These are phyloP conservation scores for Mycena belliarum DNA, from an alignment of 768 basidiomycete genomes.

Conservation along the genomic window DNA sequence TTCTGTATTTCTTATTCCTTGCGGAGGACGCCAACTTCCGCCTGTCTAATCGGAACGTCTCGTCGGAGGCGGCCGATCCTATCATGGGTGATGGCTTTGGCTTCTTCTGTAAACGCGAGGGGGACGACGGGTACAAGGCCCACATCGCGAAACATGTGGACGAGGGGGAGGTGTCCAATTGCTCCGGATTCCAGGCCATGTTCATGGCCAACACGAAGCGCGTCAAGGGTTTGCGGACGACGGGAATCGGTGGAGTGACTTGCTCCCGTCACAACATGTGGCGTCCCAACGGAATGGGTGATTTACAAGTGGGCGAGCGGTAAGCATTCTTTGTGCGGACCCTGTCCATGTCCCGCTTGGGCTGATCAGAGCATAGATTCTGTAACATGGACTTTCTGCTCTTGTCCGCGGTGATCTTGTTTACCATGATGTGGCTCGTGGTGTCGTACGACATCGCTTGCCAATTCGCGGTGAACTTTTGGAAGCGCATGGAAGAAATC, in stretches of 20 bases:
- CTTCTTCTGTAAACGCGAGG: not conserved
- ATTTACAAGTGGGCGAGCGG: constrained; percentile 24
- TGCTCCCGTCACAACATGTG: constrained; percentile 13
- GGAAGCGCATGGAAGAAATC: not conserved
- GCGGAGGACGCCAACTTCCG: constrained; percentile 2
- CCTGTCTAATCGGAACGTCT: not conserved
- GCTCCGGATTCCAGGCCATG: constrained; percentile 5
- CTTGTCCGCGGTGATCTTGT: not conserved
- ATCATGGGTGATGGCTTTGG: not conserved
- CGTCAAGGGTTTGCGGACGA: constrained; percentile 3
- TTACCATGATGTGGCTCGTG: not conserved
- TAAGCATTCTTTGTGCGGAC: not conserved
- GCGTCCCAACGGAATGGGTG: constrained; percentile 15
- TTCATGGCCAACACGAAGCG: not conserved
- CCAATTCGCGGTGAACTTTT: not conserved
- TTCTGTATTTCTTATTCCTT: not conserved
- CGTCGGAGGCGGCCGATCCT: not conserved
- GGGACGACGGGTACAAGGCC: constrained; percentile 2
- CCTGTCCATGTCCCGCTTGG: too few relatives aligned
- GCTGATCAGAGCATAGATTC: not conserved
- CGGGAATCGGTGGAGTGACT: not conserved
- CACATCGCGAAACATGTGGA: not conserved
- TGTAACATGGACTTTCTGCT: not conserved
- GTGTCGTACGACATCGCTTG: not conserved
- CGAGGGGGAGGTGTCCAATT: constrained; percentile 2